phyloP scores from a whole-genome alignment of 2,329 filamentous ascomycete species.

The Pseudogymnoascus verrucosus region DNA sequence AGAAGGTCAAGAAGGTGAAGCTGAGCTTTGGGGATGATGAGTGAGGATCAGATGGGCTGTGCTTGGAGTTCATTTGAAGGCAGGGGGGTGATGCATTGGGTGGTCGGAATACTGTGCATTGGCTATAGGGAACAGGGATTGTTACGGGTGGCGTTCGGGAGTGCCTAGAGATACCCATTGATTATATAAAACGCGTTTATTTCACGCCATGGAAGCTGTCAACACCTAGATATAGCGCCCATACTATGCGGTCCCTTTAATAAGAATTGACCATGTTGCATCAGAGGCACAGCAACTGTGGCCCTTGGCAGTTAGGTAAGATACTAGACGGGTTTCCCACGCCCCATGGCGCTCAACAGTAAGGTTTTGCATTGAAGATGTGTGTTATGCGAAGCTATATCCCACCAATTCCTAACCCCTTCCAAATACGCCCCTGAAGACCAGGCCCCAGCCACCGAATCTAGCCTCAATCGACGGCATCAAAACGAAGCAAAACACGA shows the following conservation, averaged over 20 bases:
- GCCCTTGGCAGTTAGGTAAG: background rate
- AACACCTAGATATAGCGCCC: background rate
- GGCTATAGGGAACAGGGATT: background rate
- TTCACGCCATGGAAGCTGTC: background rate
- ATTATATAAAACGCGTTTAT: background rate
- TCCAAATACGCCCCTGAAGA: conserved; percentile 1
- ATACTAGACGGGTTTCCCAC: background rate
- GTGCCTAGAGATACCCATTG: conserved; percentile 2
- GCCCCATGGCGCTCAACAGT: background rate
- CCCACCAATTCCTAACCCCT: conserved; percentile 1
- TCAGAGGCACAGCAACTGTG: background rate
- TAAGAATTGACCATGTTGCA: background rate
- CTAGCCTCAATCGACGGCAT: conserved; percentile 7
- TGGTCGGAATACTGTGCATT: background rate
- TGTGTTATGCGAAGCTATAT: background rate
- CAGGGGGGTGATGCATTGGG: background rate
- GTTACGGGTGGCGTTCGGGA: conserved; percentile 1
- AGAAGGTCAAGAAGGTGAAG: conserved; percentile 53
- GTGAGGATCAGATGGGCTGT: background rate
- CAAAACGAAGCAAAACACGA: background rate
- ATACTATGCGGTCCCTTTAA: background rate
- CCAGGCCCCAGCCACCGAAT: conserved; percentile 2
- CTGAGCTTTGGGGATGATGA: conserved; percentile 59
- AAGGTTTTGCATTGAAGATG: conserved; percentile 6
- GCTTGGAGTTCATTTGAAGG: background rate